These are phyloP conservation scores for Vitis hybrid DNA, from an alignment of 177 flowering plant genomes.

Conservation along the genomic window DNA sequence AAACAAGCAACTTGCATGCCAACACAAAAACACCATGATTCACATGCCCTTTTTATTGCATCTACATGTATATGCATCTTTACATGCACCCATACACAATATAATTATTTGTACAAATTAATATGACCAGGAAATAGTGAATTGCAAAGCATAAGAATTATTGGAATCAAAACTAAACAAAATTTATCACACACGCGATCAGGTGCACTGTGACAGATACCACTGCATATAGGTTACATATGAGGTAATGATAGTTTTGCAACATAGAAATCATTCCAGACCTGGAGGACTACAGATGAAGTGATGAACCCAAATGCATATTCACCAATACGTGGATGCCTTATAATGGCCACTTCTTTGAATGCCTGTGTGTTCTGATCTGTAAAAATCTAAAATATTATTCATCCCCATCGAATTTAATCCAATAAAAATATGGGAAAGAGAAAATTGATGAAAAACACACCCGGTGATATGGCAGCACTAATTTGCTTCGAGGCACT, in stretches of 20 bases:
- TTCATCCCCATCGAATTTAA: neutral
- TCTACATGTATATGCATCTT: too few relatives aligned
- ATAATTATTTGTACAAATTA: too few relatives aligned
- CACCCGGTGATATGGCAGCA: constrained; percentile 72
- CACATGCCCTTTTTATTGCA: too few relatives aligned
- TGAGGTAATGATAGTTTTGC: neutral
- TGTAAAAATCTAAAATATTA: constrained; percentile 19
- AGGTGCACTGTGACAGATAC: neutral
- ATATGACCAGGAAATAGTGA: too few relatives aligned
- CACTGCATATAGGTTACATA: neutral
- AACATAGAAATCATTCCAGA: constrained; percentile 14
- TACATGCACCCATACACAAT: too few relatives aligned
- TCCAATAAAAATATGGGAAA: neutral
- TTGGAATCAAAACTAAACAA: too few relatives aligned
- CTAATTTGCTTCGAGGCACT: constrained; percentile 77
- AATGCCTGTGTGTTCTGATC: constrained; percentile 71
- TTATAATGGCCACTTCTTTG: constrained; percentile 68
- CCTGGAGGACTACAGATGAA: constrained; percentile 63
- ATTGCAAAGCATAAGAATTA: too few relatives aligned
- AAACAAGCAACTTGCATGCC: too few relatives aligned
- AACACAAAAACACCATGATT: too few relatives aligned
- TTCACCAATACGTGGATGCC: constrained; percentile 77
- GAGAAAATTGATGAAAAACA: constrained; percentile 3
- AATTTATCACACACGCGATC: too few relatives aligned
- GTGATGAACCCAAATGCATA: constrained; percentile 76